phyloP scores from a whole-genome alignment of 768 basidiomycete genomes.

The Kwoniella sp. region DNA sequence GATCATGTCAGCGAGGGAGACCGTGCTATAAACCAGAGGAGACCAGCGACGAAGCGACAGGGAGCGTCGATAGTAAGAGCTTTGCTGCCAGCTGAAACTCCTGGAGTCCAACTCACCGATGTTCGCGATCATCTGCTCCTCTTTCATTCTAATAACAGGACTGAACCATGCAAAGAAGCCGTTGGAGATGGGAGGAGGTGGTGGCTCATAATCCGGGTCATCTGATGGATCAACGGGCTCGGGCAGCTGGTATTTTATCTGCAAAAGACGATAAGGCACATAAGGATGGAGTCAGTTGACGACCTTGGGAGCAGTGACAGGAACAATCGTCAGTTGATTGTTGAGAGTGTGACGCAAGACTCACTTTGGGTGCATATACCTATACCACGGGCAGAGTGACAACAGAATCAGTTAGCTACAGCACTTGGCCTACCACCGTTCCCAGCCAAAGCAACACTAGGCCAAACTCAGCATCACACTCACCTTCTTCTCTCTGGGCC shows the following conservation, averaged over 20 bases:
- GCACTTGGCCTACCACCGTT: too few relatives aligned
- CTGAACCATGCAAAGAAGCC: conserved; percentile 87
- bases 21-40: neutral
- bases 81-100: neutral
- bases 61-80: too few relatives aligned
- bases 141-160: conserved; percentile 77
- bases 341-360: conserved; percentile 10
- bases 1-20: neutral
- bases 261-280: neutral
- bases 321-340: conserved; percentile 8
- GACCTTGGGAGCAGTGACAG: neutral
- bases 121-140: conserved; percentile 73
- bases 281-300: too few relatives aligned
- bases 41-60: too few relatives aligned
- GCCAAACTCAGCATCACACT: conserved; percentile 60
- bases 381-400: conserved; percentile 2
- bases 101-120: conserved; percentile 47
- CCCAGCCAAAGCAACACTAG: too few relatives aligned
- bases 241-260: conserved; percentile 69
- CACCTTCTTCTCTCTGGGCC: conserved; percentile 71
- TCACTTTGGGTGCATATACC: conserved; percentile 83
- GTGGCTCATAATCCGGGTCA: conserved; percentile 53
- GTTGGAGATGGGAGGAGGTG: conserved; percentile 70
- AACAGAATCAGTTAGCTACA: neutral
- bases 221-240: conserved; percentile 30